Evolutionary conservation across 169 alveolate species (phyloP).

Genomic region (Eimeria falciformis): DNA sequence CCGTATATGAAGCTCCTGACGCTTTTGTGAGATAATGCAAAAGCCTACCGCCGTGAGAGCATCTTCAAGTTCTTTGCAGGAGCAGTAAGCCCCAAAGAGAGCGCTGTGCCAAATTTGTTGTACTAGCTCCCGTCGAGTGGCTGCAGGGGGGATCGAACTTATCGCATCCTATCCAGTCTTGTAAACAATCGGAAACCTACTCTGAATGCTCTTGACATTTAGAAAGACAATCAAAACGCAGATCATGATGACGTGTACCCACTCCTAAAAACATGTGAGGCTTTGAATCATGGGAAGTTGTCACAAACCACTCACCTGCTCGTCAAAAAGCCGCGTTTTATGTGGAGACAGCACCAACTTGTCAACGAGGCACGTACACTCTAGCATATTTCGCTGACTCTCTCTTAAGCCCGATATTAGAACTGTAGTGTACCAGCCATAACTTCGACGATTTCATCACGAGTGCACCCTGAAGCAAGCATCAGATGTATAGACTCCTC

Average conservation of each 20-base stretch:
- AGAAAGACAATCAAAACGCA: not conserved
- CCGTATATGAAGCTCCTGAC: not conserved
- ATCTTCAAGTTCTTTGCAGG: not conserved
- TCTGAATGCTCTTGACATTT: not conserved
- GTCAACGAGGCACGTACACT: constrained; percentile 21
- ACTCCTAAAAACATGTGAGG: not conserved
- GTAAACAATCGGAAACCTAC: not conserved
- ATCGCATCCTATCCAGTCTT: not conserved
- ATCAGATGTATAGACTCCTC: not conserved
- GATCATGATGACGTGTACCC: constrained; percentile 20
- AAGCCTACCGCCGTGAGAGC: not conserved
- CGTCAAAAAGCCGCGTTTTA: not conserved
- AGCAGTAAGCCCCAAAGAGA: not conserved
- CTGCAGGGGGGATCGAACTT: not conserved
- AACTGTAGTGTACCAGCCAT: not conserved
- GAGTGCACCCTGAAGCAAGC: not conserved
- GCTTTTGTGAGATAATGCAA: not conserved
- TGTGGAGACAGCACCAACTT: constrained; percentile 21
- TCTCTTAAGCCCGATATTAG: not conserved
- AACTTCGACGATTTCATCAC: not conserved
- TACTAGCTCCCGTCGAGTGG: not conserved
- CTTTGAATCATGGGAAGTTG: not conserved
- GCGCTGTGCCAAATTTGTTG: constrained; percentile 13
- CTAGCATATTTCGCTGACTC: not conserved
- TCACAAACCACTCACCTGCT: not conserved